A percentile compares a stretch with the other conserved stretches of the same genome.
Conservation (phyloP, 371 early-diverging fungal species). For the Mucor lusitanicus region DNA sequence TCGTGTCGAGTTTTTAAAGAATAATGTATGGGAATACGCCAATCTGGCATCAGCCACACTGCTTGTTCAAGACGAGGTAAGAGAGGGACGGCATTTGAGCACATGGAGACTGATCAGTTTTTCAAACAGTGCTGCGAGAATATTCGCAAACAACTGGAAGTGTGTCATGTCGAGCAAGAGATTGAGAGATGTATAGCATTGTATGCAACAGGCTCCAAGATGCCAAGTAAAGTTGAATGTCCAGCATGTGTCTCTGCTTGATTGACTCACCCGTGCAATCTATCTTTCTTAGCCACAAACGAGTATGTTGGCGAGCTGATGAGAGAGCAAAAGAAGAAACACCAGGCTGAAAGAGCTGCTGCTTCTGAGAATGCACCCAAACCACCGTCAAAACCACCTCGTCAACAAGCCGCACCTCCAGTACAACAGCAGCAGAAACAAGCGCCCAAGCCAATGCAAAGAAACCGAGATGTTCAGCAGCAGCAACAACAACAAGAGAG, state of each 20-base stretch:
- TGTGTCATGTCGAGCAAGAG: conserved; percentile 33
- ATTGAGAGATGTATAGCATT: conserved; percentile 25
- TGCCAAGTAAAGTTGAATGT: conserved; percentile 28
- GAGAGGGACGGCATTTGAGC: too few species aligned
- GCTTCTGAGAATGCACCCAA: neutral
- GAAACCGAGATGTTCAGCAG: neutral
- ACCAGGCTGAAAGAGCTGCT: conserved; percentile 3
- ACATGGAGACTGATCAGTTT: too few species aligned
- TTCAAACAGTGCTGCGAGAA: conserved; percentile 45
- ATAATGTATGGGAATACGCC: conserved; percentile 49
- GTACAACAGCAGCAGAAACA: neutral
- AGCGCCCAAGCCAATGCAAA: neutral
- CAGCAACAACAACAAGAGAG: neutral
- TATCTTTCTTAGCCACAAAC: conserved; percentile 22
- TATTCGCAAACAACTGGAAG: conserved; percentile 38
- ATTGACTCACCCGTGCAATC: neutral
- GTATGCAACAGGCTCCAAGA: conserved; percentile 30
- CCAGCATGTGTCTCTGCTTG: neutral
- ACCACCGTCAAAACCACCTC: conserved; percentile 5
- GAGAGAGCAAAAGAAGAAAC: conserved; percentile 19
- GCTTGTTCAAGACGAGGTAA: conserved; percentile 44
- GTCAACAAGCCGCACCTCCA: neutral
- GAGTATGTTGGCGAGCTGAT: conserved; percentile 36
- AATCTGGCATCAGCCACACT: conserved; percentile 40
- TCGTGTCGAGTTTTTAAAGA: conserved; percentile 37